phyloP scores from a whole-genome alignment of 805 yeast genomes.

The Nakazawaea wyomingensis region DNA sequence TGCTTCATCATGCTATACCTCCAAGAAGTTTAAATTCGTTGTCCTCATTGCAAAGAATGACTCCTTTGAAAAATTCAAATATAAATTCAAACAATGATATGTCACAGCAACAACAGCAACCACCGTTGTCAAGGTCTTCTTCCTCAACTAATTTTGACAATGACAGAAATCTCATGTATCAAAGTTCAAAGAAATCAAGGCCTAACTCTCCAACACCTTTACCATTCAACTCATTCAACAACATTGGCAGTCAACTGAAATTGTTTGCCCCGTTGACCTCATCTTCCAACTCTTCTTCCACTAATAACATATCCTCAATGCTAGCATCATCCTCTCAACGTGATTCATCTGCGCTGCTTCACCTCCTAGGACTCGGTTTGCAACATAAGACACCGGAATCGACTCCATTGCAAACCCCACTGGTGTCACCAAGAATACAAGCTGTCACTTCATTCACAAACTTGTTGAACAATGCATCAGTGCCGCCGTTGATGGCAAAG shows the following conservation, averaged over 20 bases:
- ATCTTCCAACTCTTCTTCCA: not conserved
- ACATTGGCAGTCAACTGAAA: not conserved
- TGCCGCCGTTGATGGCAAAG: too few relatives aligned
- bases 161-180: constrained; percentile 4
- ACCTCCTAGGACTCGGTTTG: constrained; percentile 21
- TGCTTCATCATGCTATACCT: constrained; percentile 16
- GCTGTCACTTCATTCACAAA: constrained; percentile 10
- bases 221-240: not conserved
- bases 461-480: constrained; percentile 10
- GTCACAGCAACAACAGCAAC: constrained; percentile 17
- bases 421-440: constrained; percentile 27
- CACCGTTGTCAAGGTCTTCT: constrained; percentile 21
- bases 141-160: constrained; percentile 43
- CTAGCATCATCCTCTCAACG: constrained; percentile 9
- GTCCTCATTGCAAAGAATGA: constrained; percentile 41
- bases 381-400: constrained; percentile 23
- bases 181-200: constrained; percentile 38
- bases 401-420: constrained; percentile 32
- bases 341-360: constrained; percentile 26
- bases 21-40: constrained; percentile 29
- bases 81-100: too few relatives aligned
- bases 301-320: constrained; percentile 3
- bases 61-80: constrained; percentile 28
- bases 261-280: not conserved
- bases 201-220: constrained; percentile 39